A percentile compares a stretch with the other conserved stretches of the same genome.
phyloP scores from a whole-genome alignment of 2,329 filamentous ascomycete species.

The Neoarthrinium moseri region DNA sequence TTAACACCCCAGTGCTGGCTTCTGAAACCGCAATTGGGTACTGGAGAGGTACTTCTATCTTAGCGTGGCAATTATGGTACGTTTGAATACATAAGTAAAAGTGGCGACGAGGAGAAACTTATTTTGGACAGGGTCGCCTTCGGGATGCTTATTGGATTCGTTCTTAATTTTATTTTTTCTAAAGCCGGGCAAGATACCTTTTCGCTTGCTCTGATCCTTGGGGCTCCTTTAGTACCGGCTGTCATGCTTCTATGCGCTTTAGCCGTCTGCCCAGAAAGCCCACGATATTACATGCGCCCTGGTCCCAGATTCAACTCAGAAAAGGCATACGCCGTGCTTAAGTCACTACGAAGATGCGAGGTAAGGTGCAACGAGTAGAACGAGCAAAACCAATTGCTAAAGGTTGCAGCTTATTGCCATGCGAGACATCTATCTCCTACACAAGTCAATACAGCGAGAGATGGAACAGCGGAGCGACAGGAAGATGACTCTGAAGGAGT shows the following conservation, averaged over 20 bases:
- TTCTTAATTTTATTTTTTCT: constrained; percentile 22
- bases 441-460: constrained; percentile 21
- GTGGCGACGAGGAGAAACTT: no score
- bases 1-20: constrained; percentile 45
- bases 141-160: constrained; percentile 34
- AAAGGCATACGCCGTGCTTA: constrained; percentile 27
- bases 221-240: constrained; percentile 27
- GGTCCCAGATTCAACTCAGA: constrained; percentile 29
- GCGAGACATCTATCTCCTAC: constrained; percentile 36
- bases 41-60: constrained; percentile 45
- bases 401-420: constrained; percentile 32
- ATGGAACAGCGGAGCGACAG: background rate
- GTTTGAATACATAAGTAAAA: no score
- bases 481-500: background rate
- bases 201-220: constrained; percentile 28
- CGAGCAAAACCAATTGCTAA: background rate
- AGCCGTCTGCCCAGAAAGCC: constrained; percentile 33
- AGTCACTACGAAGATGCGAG: constrained; percentile 32
- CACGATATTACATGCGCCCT: constrained; percentile 31
- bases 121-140: constrained; percentile 27
- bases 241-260: constrained; percentile 25
- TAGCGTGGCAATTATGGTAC: constrained; percentile 46
- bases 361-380: constrained; percentile 4
- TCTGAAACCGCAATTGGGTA: constrained; percentile 45
- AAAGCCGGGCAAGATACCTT: constrained; percentile 17